Evolutionary conservation across 129 eudicot genomes (phyloP).

Genomic region (Logfia minima): DNA sequence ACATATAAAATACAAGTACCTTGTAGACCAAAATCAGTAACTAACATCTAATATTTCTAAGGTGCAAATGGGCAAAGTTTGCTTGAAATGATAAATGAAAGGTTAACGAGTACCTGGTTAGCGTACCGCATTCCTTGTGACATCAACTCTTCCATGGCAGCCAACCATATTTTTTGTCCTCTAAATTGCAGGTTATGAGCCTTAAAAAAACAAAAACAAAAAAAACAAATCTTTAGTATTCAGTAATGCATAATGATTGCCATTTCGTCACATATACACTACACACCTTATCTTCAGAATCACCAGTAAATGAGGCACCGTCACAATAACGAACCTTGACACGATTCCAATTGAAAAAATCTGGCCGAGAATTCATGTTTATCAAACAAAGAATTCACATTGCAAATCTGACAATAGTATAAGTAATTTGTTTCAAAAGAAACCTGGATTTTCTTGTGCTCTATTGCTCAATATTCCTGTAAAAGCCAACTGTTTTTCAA

Average conservation of each 20-base stretch:
- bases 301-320: constrained; percentile 62
- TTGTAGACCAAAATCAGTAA: not conserved
- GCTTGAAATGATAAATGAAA: constrained; percentile 3
- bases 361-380: constrained; percentile 24
- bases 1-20: not conserved
- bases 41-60: not conserved
- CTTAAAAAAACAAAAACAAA: constrained; percentile 19
- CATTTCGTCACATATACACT: not conserved
- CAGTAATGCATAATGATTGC: not conserved
- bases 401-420: constrained; percentile 2
- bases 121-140: constrained; percentile 60
- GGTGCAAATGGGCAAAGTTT: not conserved
- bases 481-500: constrained; percentile 41
- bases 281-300: constrained; percentile 40
- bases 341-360: constrained; percentile 68
- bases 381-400: not conserved
- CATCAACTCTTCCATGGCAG: constrained; percentile 51
- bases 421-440: not conserved
- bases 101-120: constrained; percentile 27
- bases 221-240: not conserved
- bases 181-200: constrained; percentile 49
- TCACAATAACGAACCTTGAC: constrained; percentile 61
- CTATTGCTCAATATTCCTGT: constrained; percentile 47
- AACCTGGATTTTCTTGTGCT: constrained; percentile 51
- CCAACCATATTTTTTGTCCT: constrained; percentile 55